phyloP scores from a whole-genome alignment of 176 grass and related monocot genomes.

The Puccinellia tenuiflora region DNA sequence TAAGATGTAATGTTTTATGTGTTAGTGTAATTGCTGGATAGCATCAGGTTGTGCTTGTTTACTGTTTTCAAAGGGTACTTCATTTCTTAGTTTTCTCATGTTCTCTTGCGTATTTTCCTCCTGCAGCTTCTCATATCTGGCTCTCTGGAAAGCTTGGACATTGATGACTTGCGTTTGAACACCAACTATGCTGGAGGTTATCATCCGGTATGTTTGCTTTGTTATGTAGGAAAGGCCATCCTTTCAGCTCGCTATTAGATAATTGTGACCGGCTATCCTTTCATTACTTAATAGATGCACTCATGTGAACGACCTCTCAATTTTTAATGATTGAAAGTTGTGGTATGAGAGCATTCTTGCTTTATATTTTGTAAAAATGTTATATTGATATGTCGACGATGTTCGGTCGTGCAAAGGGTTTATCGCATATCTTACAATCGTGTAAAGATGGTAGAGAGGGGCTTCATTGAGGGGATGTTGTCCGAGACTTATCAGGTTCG shows the following conservation, averaged over 20 bases:
- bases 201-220: slow-evolving; percentile 58
- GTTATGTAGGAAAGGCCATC: background rate
- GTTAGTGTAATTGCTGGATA: background rate
- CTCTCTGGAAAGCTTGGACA: slow-evolving; percentile 84
- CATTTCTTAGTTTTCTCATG: background rate
- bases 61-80: background rate
- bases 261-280: background rate
- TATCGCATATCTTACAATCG: background rate
- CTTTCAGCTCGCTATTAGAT: slow-evolving; percentile 9
- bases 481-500: background rate
- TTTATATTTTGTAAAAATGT: background rate
- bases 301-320: background rate
- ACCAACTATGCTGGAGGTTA: slow-evolving; percentile 90
- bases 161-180: slow-evolving; percentile 87
- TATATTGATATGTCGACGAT: background rate
- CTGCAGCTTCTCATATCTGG: slow-evolving; percentile 95
- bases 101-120: slow-evolving; percentile 17
- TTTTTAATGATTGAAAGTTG: background rate
- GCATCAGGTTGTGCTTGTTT: background rate
- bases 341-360: background rate
- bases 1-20: slow-evolving; percentile 14
- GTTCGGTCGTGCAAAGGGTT: background rate
- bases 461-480: background rate
- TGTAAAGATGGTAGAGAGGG: background rate
- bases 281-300: background rate